Evolutionary conservation across 129 eudicot species (phyloP), one percentile per base, ranked within the genome.

Genomic region (Chrysanthemum lavandulifolium): DNA sequence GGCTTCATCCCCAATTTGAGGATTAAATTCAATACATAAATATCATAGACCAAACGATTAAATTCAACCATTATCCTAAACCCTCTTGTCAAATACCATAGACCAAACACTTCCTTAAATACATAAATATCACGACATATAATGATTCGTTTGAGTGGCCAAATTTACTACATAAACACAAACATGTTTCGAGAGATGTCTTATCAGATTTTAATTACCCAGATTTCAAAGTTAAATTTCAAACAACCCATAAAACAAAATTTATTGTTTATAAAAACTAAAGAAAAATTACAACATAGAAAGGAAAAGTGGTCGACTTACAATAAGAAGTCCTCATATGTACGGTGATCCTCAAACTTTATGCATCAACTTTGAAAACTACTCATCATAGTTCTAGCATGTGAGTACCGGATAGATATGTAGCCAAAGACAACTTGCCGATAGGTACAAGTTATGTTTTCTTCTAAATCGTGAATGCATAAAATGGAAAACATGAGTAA

Each of bases 361-460:
- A 57, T 52, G 65, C 71, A 40, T 73, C 79, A 50, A 63, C 68
- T 57, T 76, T 48, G 49, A 76, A 15, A 74, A 47, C 54, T 68
- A 48, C 54, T 88, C 88, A 81, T 73, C 88, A 15, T 67, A 67
- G 85, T 82, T 80, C 73, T 83, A 78, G 81, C 87, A 84, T 87
- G 84, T 77, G 78, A 84, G 66, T 71, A 82, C 76, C 61, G 58
- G 85, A 75, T 68, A 71, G 80, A 68, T 71, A 82, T 84, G 89
- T 84, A 87, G 87, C 89, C 85, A 56, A 84, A 51, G 78, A 72
- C 73, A 64, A 82, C 90, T 88, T 73, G 86, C 89, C 89, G 87
- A 63, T 55, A 6, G 5, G 27, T 52, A 31, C 47, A 47, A 14
- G 0, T 53, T 10, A 61, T 29, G 2, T 27, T 54, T 11, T 58